Evolutionary conservation across 2,329 filamentous ascomycete genomes (phyloP).

Genomic region (Endoconidiophora polonica): DNA sequence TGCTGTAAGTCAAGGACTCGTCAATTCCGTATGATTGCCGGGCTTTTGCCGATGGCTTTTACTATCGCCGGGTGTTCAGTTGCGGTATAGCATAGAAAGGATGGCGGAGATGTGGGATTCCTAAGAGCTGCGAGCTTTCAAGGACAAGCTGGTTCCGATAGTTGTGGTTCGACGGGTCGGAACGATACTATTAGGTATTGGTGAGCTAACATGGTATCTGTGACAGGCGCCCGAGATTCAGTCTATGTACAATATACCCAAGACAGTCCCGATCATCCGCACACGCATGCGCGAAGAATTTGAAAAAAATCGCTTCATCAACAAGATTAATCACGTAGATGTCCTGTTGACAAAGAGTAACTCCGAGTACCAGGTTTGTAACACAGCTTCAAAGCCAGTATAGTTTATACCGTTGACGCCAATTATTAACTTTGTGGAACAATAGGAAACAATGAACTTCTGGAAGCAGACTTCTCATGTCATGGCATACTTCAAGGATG

Average conservation of each 20-base stretch:
- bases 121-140: neutral
- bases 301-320: constrained; percentile 85
- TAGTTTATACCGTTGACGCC: neutral
- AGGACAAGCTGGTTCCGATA: neutral
- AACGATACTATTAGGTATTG: too few species aligned
- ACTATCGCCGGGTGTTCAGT: too few species aligned
- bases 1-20: constrained; percentile 49
- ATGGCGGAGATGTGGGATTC: neutral
- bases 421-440: neutral
- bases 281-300: constrained; percentile 95
- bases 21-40: too few species aligned
- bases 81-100: neutral
- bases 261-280: constrained; percentile 73
- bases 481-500: constrained; percentile 89
- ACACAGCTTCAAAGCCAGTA: neutral
- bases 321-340: constrained; percentile 75
- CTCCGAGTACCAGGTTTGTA: constrained; percentile 74
- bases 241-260: constrained; percentile 85
- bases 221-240: constrained; percentile 84
- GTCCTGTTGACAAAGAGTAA: constrained; percentile 82
- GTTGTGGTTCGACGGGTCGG: neutral
- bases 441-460: constrained; percentile 92
- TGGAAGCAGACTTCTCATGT: constrained; percentile 96
- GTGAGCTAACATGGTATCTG: neutral
- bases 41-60: too few species aligned